Evolutionary conservation across 768 basidiomycete genomes (phyloP).

Genomic region (Crepidotus variabilis): DNA sequence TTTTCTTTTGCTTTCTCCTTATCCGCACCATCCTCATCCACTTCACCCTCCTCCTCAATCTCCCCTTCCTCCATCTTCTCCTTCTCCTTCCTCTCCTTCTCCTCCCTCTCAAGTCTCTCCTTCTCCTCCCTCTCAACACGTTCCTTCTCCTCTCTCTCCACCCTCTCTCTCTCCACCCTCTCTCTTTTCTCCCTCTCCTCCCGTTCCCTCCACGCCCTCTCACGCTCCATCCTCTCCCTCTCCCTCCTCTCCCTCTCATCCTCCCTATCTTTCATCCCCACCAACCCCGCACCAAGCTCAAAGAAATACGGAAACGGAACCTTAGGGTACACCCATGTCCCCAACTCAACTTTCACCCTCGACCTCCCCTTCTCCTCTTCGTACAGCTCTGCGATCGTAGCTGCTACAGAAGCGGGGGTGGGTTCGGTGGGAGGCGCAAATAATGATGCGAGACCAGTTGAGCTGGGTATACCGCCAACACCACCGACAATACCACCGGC

Average conservation of each 20-base stretch:
- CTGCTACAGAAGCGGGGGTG: slow-evolving; percentile 14
- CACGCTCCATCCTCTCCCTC: slow-evolving; percentile 12
- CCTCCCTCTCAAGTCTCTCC: slow-evolving; percentile 14
- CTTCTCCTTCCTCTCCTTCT: slow-evolving; percentile 10
- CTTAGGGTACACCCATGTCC: slow-evolving; percentile 55
- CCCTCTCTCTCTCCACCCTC: slow-evolving; percentile 15
- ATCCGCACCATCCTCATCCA: slow-evolving; percentile 11
- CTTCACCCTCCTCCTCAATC: slow-evolving; percentile 14
- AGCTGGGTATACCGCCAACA: background rate
- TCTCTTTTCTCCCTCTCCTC: slow-evolving; percentile 14
- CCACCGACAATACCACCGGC: background rate
- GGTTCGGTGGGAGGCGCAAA: slow-evolving; percentile 5
- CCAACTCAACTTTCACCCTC: slow-evolving; percentile 37
- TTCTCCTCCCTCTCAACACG: slow-evolving; percentile 16
- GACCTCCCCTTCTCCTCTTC: slow-evolving; percentile 24
- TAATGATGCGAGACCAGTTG: background rate
- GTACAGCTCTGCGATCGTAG: slow-evolving; percentile 14
- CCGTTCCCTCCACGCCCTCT: slow-evolving; percentile 12
- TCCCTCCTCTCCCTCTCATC: slow-evolving; percentile 10
- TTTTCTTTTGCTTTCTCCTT: slow-evolving; percentile 10
- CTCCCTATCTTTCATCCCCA: slow-evolving; percentile 13
- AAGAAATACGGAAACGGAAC: slow-evolving; percentile 59
- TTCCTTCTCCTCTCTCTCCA: slow-evolving; percentile 12
- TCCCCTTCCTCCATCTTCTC: slow-evolving; percentile 12
- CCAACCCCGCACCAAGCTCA: slow-evolving; percentile 27